Base-by-base conservation (phyloP, 2,329 filamentous ascomycete genomes). In the Microcera coccophila region DNA sequence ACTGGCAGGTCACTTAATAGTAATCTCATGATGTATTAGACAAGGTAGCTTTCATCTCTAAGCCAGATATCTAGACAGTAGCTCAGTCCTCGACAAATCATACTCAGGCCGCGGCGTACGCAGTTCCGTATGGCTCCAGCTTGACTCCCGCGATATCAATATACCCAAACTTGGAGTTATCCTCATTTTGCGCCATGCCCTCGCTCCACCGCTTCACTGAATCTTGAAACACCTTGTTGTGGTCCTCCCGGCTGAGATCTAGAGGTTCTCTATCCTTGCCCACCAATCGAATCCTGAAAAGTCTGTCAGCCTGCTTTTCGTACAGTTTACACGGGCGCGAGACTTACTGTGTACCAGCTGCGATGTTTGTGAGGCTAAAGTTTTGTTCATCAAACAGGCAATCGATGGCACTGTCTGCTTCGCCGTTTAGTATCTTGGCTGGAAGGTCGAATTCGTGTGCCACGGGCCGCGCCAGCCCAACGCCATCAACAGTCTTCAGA, bases 401-500 rank as follows among this genome's bases (percentile, higher is more conserved):
- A 38, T 75, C 55, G 39, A 82, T 71, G 0, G 75, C 75, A 0
- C 71, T 71, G 12, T 64, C 15, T 20, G 28, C 24, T 16, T 38
- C 28, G n/a, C 36, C 22, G n/a, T 26, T 26, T n/a, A 26, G 17
- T 5, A 54, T 53, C 45, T 68, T 63, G 22, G 61, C 16, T n/a
- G 18, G 4, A 4, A 21, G 35, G n/a, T 15, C 20, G 19, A 24
- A 24, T 15, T 36, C 3, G 50, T 53, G 0, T 68, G 66, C 3
- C 3, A 50, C 52, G 0, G 69, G 66, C 3, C 67, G 52, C 2
- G 45, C 82, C 16, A 85, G 63, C 0, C 81, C 81, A 8, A 84
- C 67, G 16, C 81, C 80, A 50, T 84, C 73, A 3, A 84, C 75
- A 0, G 70, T 70, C 3, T 75, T 53, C 3, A 84, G 65, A 0